A percentile compares a stretch with the other conserved stretches of the same genome.
Evolutionary conservation across 805 yeast genomes (phyloP).

Genomic region (Wickerhamomyces bisporus): DNA sequence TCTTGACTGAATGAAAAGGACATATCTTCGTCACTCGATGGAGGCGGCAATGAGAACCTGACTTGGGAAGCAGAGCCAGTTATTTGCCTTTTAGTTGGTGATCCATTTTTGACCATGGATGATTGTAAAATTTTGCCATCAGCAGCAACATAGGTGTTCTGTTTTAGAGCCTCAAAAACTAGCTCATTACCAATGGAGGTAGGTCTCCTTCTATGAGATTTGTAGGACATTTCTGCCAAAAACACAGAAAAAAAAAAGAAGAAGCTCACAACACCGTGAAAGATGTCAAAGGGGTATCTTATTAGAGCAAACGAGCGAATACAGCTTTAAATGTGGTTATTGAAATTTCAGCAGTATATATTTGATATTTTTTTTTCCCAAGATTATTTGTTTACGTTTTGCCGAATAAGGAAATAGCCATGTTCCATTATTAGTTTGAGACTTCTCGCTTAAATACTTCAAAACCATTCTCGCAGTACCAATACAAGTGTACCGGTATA

Average conservation of each 20-base stretch:
- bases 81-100: conserved; percentile 22
- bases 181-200: conserved; percentile 22
- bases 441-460: no score
- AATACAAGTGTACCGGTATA: no score
- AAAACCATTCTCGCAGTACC: no score
- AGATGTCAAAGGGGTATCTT: no score
- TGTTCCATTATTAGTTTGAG: no score
- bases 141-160: conserved; percentile 19
- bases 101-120: conserved; percentile 23
- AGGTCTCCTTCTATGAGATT: conserved; percentile 22
- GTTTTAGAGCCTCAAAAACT: conserved; percentile 7
- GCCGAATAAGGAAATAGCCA: conserved; percentile 4
- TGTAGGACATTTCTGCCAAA: conserved; percentile 18
- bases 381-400: conserved; percentile 9
- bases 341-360: no score
- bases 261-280: no score
- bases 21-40: not conserved
- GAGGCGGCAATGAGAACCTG: conserved; percentile 22
- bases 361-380: no score
- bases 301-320: no score
- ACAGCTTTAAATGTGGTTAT: no score
- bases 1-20: conserved; percentile 4
- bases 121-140: conserved; percentile 25
- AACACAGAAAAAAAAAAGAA: no score
- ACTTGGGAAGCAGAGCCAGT: conserved; percentile 24